These are phyloP conservation scores for Solanum peruvianum DNA, from an alignment of 257 asterid genomes.

Conservation along the genomic window DNA sequence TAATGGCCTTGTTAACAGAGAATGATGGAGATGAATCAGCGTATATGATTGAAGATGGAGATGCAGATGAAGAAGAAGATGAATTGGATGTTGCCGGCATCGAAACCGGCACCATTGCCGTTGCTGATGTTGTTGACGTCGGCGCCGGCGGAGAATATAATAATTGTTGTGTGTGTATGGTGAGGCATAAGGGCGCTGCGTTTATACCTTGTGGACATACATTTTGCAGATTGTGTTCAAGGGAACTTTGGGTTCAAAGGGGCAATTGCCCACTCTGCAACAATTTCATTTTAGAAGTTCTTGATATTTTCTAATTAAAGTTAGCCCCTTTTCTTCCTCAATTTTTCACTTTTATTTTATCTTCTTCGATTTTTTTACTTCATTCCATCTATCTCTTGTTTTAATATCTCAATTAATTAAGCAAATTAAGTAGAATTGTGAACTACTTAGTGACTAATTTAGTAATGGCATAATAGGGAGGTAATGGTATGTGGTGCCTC, in stretches of 20 bases:
- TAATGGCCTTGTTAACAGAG: slow-evolving; percentile 73
- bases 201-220: slow-evolving; percentile 74
- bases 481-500: not conserved
- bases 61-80: slow-evolving; percentile 40
- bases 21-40: slow-evolving; percentile 40
- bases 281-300: slow-evolving; percentile 69
- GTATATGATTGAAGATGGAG: slow-evolving; percentile 37
- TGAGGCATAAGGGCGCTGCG: slow-evolving; percentile 67
- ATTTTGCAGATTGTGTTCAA: slow-evolving; percentile 63
- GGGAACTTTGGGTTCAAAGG: slow-evolving; percentile 75
- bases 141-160: slow-evolving; percentile 6
- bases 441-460: not conserved
- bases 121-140: not conserved
- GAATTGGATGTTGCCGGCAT: slow-evolving; percentile 25
- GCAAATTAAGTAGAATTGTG: not conserved
- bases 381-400: not conserved
- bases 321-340: not conserved
- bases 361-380: not conserved
- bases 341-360: not conserved
- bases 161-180: slow-evolving; percentile 71
- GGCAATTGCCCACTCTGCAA: slow-evolving; percentile 94
- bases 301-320: slow-evolving; percentile 53
- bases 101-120: slow-evolving; percentile 22
- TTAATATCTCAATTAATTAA: not conserved
- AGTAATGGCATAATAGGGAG: not conserved